Evolutionary conservation across 2,329 filamentous ascomycete species (phyloP).

Genomic region (Kalaharituber pfeilii): DNA sequence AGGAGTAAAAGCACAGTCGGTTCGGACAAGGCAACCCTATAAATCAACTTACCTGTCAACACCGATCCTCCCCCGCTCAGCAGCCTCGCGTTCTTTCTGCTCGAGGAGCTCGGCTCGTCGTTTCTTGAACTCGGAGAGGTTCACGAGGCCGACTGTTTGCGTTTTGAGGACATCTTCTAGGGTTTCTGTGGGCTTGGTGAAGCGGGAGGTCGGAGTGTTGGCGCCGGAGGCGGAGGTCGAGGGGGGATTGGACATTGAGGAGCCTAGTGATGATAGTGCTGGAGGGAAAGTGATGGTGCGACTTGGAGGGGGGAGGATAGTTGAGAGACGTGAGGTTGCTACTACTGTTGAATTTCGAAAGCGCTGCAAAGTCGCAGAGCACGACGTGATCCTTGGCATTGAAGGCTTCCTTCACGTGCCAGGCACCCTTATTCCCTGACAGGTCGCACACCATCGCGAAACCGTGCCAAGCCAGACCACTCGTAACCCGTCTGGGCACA

Average conservation of each 20-base stretch:
- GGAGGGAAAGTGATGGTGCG: too few species aligned
- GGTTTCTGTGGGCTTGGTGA: constrained; percentile 57
- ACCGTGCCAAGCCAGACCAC: too few species aligned
- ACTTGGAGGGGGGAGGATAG: too few species aligned
- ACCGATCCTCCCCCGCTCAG: constrained; percentile 34
- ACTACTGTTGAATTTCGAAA: too few species aligned
- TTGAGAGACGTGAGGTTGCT: too few species aligned
- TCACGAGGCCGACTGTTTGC: constrained; percentile 77
- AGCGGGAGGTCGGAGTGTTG: constrained; percentile 38
- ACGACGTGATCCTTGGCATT: too few species aligned
- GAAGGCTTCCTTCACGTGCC: too few species aligned
- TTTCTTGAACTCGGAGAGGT: constrained; percentile 88
- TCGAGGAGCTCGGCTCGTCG: constrained; percentile 86
- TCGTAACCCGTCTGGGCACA: too few species aligned
- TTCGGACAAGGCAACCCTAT: background rate
- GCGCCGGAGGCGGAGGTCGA: constrained; percentile 1
- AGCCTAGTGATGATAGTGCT: too few species aligned
- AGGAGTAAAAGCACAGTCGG: background rate
- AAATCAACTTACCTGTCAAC: constrained; percentile 41
- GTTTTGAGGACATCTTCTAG: constrained; percentile 69
- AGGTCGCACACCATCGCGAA: too few species aligned
- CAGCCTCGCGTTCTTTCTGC: constrained; percentile 66
- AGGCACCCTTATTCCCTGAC: too few species aligned
- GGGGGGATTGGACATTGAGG: constrained; percentile 6
- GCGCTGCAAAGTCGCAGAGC: too few species aligned